Evolutionary conservation across 371 early-diverging fungal genomes (phyloP), one percentile per base, ranked within the genome.

Genomic region (Circinella minor): DNA sequence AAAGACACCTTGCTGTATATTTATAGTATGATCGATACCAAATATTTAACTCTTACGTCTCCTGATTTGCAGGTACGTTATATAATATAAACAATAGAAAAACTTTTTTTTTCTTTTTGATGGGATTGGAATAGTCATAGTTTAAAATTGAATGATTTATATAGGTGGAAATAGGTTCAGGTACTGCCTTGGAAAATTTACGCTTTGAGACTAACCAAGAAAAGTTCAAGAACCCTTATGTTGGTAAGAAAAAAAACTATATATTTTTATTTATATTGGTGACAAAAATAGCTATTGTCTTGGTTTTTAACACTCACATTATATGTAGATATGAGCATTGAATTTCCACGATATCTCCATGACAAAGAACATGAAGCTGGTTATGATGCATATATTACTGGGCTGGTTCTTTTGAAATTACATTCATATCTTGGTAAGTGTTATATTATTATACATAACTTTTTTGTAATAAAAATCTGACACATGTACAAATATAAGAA

Each of bases 311-410:
- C 47, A 47, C 47, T 47, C 47, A 17, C n/a, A 15, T 51, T 51
- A 13, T 51, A 15, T 66, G 27, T 67, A 80, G 81, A 85, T 46
- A 74, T 78, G 71, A 75, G 79, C 20, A 64, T 76, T 61, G 79
- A 67, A 13, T 82, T 78, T 51, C 76, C 81, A 54, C 77, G 79
- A 3, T 85, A 85, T 60, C 34, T 81, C 4, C 71, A 73, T 20
- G 81, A 78, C 34, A 85, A 74, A 67, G 85, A 88, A 48, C 97
- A 97, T 74, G 96, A 97, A 75, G 97, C 97, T 18, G 97, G 95
- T 3, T 97, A 90, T 71, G 97, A 97, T 72, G 92, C 96, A 0
- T 96, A 90, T 64, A 83, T 91, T 67, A 96, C 97, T 8, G 97
- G 97, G 7, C 49, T 69, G 9, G 81, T 76, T 0, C 81, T 80